A percentile compares a stretch with the other conserved stretches of the same genome.
Conservation (phyloP, 352 stramenopile genomes). For the Phytophthora idaei region DNA sequence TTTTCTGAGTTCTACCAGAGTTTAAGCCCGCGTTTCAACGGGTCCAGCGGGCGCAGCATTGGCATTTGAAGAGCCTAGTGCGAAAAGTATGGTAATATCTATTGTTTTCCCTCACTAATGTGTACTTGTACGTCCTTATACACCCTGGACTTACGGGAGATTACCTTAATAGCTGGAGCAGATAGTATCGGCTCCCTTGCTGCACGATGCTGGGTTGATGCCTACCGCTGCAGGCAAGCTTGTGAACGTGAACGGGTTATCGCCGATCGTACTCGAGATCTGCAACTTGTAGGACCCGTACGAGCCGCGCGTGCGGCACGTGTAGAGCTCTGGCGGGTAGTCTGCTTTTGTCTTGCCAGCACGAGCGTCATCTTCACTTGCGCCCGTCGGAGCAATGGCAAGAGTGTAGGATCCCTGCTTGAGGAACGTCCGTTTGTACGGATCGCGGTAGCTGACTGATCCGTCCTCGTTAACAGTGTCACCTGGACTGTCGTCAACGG, state of each 20-base stretch:
- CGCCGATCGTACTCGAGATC: constrained; percentile 40
- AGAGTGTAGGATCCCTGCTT: constrained; percentile 58
- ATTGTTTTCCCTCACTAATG: constrained; percentile 11
- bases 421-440: constrained; percentile 54
- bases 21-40: constrained; percentile 9
- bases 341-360: constrained; percentile 33
- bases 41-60: too few relatives aligned
- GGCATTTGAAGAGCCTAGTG: too few relatives aligned
- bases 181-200: constrained; percentile 25
- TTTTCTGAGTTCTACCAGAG: constrained; percentile 31
- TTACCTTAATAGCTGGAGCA: constrained; percentile 17
- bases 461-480: constrained; percentile 40
- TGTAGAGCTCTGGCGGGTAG: constrained; percentile 39
- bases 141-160: too few relatives aligned
- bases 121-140: constrained; percentile 5
- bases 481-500: constrained; percentile 45
- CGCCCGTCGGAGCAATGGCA: constrained; percentile 39
- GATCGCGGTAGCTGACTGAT: constrained; percentile 58
- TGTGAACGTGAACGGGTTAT: constrained; percentile 29
- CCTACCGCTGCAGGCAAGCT: constrained; percentile 22
- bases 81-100: constrained; percentile 19
- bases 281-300: constrained; percentile 45
- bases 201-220: constrained; percentile 25
- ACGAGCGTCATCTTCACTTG: constrained; percentile 29
- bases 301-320: constrained; percentile 26